phyloP scores from a whole-genome alignment of 2,329 filamentous ascomycete genomes.

The Exophiala aquamarina region DNA sequence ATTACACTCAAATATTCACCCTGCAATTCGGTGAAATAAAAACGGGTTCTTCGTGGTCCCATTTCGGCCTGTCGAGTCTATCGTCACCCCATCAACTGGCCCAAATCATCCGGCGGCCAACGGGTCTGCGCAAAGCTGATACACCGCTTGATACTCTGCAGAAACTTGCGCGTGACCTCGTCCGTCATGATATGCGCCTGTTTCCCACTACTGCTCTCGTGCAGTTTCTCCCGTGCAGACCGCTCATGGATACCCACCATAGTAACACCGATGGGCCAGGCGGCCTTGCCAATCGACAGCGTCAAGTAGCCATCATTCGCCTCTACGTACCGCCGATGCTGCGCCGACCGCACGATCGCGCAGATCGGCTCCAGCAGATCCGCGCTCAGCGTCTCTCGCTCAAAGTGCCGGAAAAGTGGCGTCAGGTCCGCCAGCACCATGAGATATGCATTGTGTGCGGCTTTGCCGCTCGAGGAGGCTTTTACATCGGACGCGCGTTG shows the following conservation, averaged over 20 bases:
- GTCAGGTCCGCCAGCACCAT: conserved; percentile 85
- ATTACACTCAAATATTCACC: too few species aligned
- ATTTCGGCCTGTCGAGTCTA: too few species aligned
- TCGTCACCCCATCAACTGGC: conserved; percentile 76
- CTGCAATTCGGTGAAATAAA: too few species aligned
- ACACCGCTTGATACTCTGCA: conserved; percentile 97
- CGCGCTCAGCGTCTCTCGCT: conserved; percentile 73
- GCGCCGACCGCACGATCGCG: conserved; percentile 88
- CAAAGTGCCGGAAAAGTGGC: conserved; percentile 86
- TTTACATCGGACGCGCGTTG: conserved; percentile 58
- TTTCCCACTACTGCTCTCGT: conserved; percentile 70
- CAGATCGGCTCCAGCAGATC: conserved; percentile 79
- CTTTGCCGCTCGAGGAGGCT: conserved; percentile 75
- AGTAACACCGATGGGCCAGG: conserved; percentile 98
- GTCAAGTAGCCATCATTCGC: conserved; percentile 94
- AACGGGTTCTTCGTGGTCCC: too few species aligned
- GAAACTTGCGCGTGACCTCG: conserved; percentile 89
- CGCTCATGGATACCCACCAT: conserved; percentile 99
- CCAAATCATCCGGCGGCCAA: conserved; percentile 89
- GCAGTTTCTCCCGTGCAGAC: conserved; percentile 90
- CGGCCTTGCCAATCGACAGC: conserved; percentile 91
- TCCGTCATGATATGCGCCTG: conserved; percentile 97
- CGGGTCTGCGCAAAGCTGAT: conserved; percentile 94
- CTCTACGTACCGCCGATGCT: conserved; percentile 89
- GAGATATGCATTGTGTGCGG: conserved; percentile 80